These are phyloP conservation scores for Barbarea vulgaris DNA, from an alignment of 345 rosid genomes.

Conservation along the genomic window DNA sequence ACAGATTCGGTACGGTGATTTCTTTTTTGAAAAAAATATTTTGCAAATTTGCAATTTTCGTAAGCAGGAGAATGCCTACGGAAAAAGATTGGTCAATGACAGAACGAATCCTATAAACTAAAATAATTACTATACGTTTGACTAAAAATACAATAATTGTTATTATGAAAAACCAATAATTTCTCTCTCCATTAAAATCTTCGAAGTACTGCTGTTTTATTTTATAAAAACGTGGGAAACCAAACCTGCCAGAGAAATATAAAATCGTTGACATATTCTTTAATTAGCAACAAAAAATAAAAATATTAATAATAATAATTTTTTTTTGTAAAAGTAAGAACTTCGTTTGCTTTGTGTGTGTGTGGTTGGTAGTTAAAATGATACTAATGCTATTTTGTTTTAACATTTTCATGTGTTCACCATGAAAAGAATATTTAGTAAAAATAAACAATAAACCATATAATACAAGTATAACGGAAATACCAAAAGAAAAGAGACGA, in stretches of 20 bases:
- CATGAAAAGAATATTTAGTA: neutral
- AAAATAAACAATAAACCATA: neutral
- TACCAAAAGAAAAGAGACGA: neutral
- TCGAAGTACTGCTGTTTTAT: neutral
- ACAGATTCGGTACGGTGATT: conserved; percentile 1
- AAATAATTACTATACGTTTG: neutral
- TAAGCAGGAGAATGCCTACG: neutral
- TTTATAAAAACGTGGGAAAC: conserved; percentile 8
- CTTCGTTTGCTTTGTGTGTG: neutral
- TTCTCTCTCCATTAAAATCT: neutral
- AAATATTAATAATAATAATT: too few relatives aligned
- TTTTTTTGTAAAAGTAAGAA: too few relatives aligned
- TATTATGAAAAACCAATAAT: neutral
- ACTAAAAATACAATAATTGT: neutral
- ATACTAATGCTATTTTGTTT: neutral
- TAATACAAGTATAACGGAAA: neutral
- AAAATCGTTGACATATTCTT: conserved; percentile 11
- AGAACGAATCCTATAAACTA: neutral
- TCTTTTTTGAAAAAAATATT: neutral
- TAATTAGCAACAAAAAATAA: neutral
- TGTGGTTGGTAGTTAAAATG: neutral
- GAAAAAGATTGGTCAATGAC: neutral
- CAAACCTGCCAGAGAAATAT: neutral
- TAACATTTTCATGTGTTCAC: neutral
- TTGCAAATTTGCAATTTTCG: neutral